phyloP scores from a whole-genome alignment of 768 basidiomycete species.

The Mycena metata region DNA sequence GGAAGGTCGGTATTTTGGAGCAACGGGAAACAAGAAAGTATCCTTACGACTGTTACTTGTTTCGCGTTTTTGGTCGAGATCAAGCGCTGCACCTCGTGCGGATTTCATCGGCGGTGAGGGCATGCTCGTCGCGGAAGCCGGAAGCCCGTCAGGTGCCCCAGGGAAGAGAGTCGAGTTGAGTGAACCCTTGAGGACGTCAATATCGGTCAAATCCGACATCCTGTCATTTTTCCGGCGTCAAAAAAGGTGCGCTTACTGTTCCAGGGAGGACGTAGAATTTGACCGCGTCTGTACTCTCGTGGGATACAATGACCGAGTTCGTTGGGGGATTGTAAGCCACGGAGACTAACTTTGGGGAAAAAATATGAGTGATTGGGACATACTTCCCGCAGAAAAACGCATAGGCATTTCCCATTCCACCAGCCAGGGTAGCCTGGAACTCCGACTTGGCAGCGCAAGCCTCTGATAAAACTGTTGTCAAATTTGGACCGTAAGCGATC shows the following conservation, averaged over 20 bases:
- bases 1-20: slow-evolving; percentile 31
- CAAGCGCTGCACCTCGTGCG: slow-evolving; percentile 55
- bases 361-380: background rate
- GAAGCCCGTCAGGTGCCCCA: slow-evolving; percentile 53
- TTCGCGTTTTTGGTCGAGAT: slow-evolving; percentile 52
- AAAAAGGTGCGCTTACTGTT: slow-evolving; percentile 1
- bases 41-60: slow-evolving; percentile 56
- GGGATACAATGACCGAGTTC: slow-evolving; percentile 62
- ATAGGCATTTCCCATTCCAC: slow-evolving; percentile 51
- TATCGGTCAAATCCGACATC: slow-evolving; percentile 62
- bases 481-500: background rate
- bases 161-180: slow-evolving; percentile 64
- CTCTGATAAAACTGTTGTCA: slow-evolving; percentile 33
- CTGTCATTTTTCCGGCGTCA: slow-evolving; percentile 42
- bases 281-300: slow-evolving; percentile 66
- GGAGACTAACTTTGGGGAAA: slow-evolving; percentile 35
- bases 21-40: slow-evolving; percentile 15
- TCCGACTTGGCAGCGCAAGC: slow-evolving; percentile 50
- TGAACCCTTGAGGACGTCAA: slow-evolving; percentile 51
- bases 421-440: slow-evolving; percentile 48
- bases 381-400: slow-evolving; percentile 13
- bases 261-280: slow-evolving; percentile 51
- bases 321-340: slow-evolving; percentile 63
- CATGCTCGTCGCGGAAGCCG: slow-evolving; percentile 65
- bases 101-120: slow-evolving; percentile 51